phyloP scores from a whole-genome alignment of 805 yeast genomes.

The Lipomyces starkeyi region DNA sequence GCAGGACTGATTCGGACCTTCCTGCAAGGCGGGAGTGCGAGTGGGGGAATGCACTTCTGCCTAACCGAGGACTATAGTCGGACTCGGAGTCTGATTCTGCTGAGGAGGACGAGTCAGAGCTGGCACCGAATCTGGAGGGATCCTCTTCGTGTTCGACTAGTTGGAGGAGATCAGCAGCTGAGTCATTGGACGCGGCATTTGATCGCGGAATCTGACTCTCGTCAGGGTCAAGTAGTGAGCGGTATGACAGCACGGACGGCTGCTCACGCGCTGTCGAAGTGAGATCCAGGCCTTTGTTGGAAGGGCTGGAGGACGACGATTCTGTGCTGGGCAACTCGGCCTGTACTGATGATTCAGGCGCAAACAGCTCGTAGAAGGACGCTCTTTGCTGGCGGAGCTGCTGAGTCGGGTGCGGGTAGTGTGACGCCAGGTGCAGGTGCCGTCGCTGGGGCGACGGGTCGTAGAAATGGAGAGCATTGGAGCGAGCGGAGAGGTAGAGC shows the following conservation, averaged over 20 bases:
- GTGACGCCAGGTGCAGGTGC: constrained; percentile 28
- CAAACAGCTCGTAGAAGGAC: constrained; percentile 34
- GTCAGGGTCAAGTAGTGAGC: constrained; percentile 28
- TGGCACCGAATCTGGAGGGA: background rate
- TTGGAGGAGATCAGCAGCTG: constrained; percentile 6
- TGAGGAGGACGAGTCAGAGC: constrained; percentile 24
- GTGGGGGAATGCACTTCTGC: background rate
- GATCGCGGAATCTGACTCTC: background rate
- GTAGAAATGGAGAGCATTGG: constrained; percentile 39
- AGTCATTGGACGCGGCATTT: background rate
- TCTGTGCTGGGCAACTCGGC: constrained; percentile 26
- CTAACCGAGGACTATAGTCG: constrained; percentile 10
- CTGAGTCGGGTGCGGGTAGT: constrained; percentile 24
- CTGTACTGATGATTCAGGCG: constrained; percentile 21
- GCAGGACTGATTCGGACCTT: constrained; percentile 21
- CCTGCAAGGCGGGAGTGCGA: background rate
- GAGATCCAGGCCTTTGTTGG: constrained; percentile 6
- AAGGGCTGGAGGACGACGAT: constrained; percentile 16
- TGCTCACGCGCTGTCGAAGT: constrained; percentile 11
- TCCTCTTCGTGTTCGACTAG: constrained; percentile 13
- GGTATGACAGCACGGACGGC: constrained; percentile 16
- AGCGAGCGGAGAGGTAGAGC: constrained; percentile 39
- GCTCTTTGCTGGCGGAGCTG: constrained; percentile 19
- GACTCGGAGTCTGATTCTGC: constrained; percentile 20
- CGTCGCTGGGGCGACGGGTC: constrained; percentile 37